Percentiles rank a stretch among this genome's conserved stretches.
These are phyloP conservation scores for Phytophthora pisi DNA, from an alignment of 352 stramenopile genomes.

Conservation along the genomic window DNA sequence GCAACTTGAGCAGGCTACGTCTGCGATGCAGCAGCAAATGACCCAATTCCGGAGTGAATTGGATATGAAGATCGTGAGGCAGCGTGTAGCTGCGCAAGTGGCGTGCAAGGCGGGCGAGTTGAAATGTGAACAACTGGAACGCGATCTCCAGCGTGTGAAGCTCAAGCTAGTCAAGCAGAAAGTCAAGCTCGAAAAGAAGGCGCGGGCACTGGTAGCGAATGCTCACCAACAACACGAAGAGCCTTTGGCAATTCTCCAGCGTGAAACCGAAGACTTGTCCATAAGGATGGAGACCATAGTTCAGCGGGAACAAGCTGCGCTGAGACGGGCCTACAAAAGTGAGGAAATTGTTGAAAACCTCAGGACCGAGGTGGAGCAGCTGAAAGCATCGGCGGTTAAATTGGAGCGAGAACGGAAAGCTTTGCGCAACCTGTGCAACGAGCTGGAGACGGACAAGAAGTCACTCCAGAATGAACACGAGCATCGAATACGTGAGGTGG, in stretches of 20 bases:
- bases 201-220: constrained; percentile 40
- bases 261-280: constrained; percentile 25
- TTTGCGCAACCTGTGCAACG: constrained; percentile 16
- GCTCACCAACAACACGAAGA: constrained; percentile 29
- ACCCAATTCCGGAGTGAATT: constrained; percentile 32
- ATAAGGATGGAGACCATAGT: constrained; percentile 20
- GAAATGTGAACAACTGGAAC: constrained; percentile 32
- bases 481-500: constrained; percentile 33
- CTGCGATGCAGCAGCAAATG: constrained; percentile 45
- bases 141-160: constrained; percentile 25
- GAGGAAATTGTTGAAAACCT: constrained; percentile 27
- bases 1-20: constrained; percentile 35
- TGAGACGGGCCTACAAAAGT: constrained; percentile 20
- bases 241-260: constrained; percentile 19
- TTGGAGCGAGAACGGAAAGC: constrained; percentile 28
- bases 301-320: constrained; percentile 20
- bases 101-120: constrained; percentile 37
- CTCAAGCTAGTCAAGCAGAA: constrained; percentile 50
- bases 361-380: constrained; percentile 21
- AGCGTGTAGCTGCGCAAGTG: constrained; percentile 38
- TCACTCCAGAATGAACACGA: constrained; percentile 28
- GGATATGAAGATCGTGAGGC: constrained; percentile 29
- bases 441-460: constrained; percentile 34
- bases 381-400: constrained; percentile 10
- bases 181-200: constrained; percentile 60